Base-by-base conservation (phyloP, 805 yeast genomes). In the Candida insectorum region DNA sequence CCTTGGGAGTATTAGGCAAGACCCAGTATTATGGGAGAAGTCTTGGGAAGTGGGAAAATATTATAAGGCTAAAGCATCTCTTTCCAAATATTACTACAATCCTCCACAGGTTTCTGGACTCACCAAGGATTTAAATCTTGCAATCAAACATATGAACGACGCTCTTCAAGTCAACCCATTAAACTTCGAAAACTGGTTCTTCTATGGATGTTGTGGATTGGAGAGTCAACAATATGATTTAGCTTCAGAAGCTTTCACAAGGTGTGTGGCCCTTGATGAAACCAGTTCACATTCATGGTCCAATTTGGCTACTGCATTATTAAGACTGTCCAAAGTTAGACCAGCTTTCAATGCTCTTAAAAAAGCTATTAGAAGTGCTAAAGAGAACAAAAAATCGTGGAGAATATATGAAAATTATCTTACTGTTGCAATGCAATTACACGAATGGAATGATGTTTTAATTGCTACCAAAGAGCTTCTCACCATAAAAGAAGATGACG, bases 181-280 rank as follows among this genome's bases (percentile, higher is more conserved):
- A 33, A 76, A 74, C 47, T 78, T 74, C 46, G 85, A 83, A 13
- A 83, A 91, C 22, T 88, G 97, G 95, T 91, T 80, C 54, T 77
- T 88, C 49, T 88, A 89, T 51, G 97, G 97, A 5, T 86, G 96
- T 52, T 66, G 89, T 35, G 96, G 94, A 0, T 64, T 93, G 31
- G 96, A 87, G 51, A 57, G 77, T 10, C 70, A 62, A 6, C 77
- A 81, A 45, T 85, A 73, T 62, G 83, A 79, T 16, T 58, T 84
- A 27, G 95, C 97, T 0, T 80, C 95, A 0, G 94, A 85, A 52
- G 96, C 96, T 0, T 89, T 93, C 54, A 81, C 95, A 0, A 70
- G 97, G 49, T 87, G 96, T 62, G 89, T 88, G 20, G 68, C 95
- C 0, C 54, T 89, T 24, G 96, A 88, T 54, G 95, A 85, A 16